Base-by-base conservation (phyloP, 2,329 filamentous ascomycete species). In the Aspergillaceae sp. region DNA sequence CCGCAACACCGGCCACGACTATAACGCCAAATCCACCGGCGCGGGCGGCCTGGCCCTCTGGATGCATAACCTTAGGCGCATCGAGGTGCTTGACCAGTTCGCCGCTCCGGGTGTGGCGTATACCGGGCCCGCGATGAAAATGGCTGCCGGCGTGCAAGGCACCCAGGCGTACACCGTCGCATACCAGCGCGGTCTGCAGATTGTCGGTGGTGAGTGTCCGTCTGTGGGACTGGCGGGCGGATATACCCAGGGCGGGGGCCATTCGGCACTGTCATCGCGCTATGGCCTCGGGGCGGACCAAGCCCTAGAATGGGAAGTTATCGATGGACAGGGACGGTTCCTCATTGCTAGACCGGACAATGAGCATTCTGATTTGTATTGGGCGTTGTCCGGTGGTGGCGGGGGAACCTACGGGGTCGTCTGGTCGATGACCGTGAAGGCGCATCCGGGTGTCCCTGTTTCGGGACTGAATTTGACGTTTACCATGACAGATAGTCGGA, bases 261-360 rank as follows among this genome's bases (percentile, higher is more conserved):
- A 82, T 55, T 74, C 71, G 0, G 66, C 73, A 0, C 66, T 84
- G 1, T 69, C 67, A 30, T 74, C 74, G 1, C 65, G 59, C n/a
- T 77, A 75, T 42, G 82, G 82, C 4, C 67, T 86, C 0, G 76
- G 64, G 8, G 79, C 78, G 0, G 80, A 84, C 51, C 74, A 84
- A 42, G 71, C 75, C 0, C 66, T 84, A 2, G 69, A 75, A 50
- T 77, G 68, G 44, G 71, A 80, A 48, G 76, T 80, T 1, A 69
- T 84, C n/a, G 76, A 73, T 5, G 74, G 70, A 0, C 56, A 59
- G 10, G 78, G 79, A 2, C 48, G 68, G 10, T 55, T 73, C n/a
- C 50, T 80, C 1, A 72, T 61, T 2, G 78, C 77, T 0, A 74
- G 68, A 3, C 68, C 65, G 0, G 56, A 55, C 0, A 49, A 73